These are phyloP conservation scores for Parachaetomium inaequale DNA, from an alignment of 495 filamentous ascomycete genomes.

Conservation along the genomic window DNA sequence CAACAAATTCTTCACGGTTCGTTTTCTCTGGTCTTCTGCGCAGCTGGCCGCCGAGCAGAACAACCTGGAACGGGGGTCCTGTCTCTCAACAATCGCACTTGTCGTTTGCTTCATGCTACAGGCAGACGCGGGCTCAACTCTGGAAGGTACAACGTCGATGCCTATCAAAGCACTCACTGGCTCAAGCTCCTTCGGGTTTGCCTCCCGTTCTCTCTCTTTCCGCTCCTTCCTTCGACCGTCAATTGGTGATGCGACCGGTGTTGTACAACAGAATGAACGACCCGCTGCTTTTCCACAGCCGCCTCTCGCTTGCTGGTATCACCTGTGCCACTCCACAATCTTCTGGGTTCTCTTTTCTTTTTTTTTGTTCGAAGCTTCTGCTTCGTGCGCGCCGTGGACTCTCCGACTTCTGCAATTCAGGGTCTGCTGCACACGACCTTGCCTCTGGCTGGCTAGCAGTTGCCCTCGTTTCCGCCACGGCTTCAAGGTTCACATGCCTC, in stretches of 20 bases:
- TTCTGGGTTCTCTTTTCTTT: background rate
- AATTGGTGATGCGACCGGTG: background rate
- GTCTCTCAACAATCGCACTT: background rate
- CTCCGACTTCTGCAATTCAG: background rate
- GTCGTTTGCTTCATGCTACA: background rate
- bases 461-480: background rate
- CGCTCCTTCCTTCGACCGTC: background rate
- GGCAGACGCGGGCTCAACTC: background rate
- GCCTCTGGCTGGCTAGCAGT: background rate
- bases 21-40: background rate
- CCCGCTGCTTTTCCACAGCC: background rate
- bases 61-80: background rate
- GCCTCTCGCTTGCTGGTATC: background rate
- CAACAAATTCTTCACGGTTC: too few relatives aligned
- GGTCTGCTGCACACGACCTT: background rate
- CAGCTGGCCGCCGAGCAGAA: background rate
- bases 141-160: background rate
- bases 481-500: background rate
- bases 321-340: background rate
- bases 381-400: background rate
- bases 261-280: background rate
- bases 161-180: background rate
- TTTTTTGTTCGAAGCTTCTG: background rate
- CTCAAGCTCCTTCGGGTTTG: background rate
- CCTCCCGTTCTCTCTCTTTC: background rate